These are phyloP conservation scores for Sophora flavescens DNA, from an alignment of 306 rosid genomes.

Conservation along the genomic window DNA sequence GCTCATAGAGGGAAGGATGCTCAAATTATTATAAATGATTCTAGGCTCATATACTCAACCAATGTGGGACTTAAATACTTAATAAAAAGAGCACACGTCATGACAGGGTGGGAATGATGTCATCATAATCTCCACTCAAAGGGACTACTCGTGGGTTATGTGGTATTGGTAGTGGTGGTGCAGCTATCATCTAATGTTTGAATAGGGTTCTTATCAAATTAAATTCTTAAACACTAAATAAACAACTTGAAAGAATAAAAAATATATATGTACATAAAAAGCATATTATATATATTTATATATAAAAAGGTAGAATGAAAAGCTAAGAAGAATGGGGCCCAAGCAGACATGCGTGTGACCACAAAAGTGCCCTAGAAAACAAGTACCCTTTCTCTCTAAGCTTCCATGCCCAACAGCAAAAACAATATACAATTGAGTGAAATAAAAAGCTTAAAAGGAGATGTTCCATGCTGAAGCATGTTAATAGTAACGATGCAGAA, in stretches of 20 bases:
- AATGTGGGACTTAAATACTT: too few species aligned
- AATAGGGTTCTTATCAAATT: constrained; percentile 53
- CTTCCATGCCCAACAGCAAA: constrained; percentile 48
- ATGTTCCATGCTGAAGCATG: constrained; percentile 45
- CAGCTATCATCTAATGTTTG: constrained; percentile 92
- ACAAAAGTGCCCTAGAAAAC: constrained; percentile 61
- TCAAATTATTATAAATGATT: too few species aligned
- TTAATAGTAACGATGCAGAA: constrained; percentile 50
- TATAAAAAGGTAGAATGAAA: constrained; percentile 41
- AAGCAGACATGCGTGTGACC: constrained; percentile 89
- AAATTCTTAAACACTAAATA: constrained; percentile 16
- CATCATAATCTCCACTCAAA: constrained; percentile 73
- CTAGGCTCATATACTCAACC: too few species aligned
- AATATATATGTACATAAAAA: background rate
- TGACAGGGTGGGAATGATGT: constrained; percentile 94
- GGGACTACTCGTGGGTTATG: constrained; percentile 52
- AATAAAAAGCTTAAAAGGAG: constrained; percentile 29
- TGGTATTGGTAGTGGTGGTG: constrained; percentile 62
- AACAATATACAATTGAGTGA: constrained; percentile 31
- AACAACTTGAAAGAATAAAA: constrained; percentile 24
- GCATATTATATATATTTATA: constrained; percentile 1
- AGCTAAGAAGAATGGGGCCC: constrained; percentile 69
- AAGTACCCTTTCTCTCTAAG: constrained; percentile 50
- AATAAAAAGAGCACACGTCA: constrained; percentile 74
- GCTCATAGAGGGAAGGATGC: too few species aligned